Base-by-base conservation (phyloP, 1,139 yeast species). In the Pichia sp. region DNA sequence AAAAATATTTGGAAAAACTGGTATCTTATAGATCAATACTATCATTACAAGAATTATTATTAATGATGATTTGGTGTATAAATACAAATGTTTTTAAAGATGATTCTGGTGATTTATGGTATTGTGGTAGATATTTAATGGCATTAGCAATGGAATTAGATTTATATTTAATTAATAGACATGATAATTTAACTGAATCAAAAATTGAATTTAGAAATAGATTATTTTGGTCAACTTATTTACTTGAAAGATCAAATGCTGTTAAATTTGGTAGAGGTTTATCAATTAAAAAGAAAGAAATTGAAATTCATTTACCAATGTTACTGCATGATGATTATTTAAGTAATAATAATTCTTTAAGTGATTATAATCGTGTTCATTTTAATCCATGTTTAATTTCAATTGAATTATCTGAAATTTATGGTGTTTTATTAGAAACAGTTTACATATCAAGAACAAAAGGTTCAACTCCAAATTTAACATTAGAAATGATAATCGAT, bases 21-120 rank as follows among this genome's bases (percentile, higher is more conserved):
- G 35, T 55, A 1, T 37, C 53, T 3, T 45, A 43, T 3, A 46
- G 60, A 36, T 48, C 58, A 2, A 54, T 55, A 38, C 40, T 39
- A 7, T 51, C 57, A 5, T 46, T 57, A 9, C 59, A 57, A 32
- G 55, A 56, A 3, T 40, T 57, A 29, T 35, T 57, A 6, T 44
- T 57, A n/a, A 46, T 52, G 42, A 50, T 55, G 18, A 47, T 57
- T 28, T 57, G 60, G 60, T 47, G 49, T 46, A 41, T 48, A 9
- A 51, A 50, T 42, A 53, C 59, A 2, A 53, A 47, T 43, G 53
- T 58, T 7, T 42, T 57, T 9, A 49, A 51, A 30, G 61, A 58
- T 44, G 61, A 58, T 46, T 50, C 53, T 42, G 61, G 61, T 2
- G 61, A 58, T 41, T 48, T 57, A 31, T 57, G 61, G 61, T 51